phyloP scores from a whole-genome alignment of 805 yeast species.

The Metschnikowia bowlesiae region DNA sequence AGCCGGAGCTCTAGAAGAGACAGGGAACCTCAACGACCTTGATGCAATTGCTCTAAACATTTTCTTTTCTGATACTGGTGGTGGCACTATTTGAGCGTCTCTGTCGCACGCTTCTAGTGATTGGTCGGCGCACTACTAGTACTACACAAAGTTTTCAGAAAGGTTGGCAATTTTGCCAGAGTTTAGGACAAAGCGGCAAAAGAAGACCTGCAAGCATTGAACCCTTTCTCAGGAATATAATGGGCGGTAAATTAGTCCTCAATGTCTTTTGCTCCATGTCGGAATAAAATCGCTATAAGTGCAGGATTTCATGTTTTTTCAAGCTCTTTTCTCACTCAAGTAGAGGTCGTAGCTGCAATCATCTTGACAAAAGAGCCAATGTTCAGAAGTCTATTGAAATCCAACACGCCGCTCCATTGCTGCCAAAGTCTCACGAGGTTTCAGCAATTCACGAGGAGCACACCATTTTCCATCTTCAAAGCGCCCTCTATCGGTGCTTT shows the following conservation, averaged over 20 bases:
- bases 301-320: neutral
- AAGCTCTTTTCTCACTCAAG: slow-evolving; percentile 7
- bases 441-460: slow-evolving; percentile 5
- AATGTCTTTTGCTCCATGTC: neutral
- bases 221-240: neutral
- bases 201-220: too few relatives aligned
- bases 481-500: slow-evolving; percentile 8
- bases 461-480: slow-evolving; percentile 14
- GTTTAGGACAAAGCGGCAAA: too few relatives aligned
- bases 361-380: slow-evolving; percentile 2
- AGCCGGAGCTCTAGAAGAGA: slow-evolving; percentile 14
- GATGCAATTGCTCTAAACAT: slow-evolving; percentile 32
- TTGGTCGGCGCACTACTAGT: slow-evolving; percentile 5
- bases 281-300: neutral
- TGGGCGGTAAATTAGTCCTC: too few relatives aligned
- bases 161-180: too few relatives aligned
- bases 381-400: slow-evolving; percentile 15
- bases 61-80: slow-evolving; percentile 2
- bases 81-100: neutral
- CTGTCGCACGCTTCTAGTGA: neutral
- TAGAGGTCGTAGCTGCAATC: neutral
- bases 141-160: too few relatives aligned
- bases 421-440: slow-evolving; percentile 3
- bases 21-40: slow-evolving; percentile 18
- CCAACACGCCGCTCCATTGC: slow-evolving; percentile 5